Percentiles rank a stretch among this genome's conserved stretches.
Evolutionary conservation across 2,329 filamentous ascomycete genomes (phyloP).

Genomic region (Trichoderma atroviride): DNA sequence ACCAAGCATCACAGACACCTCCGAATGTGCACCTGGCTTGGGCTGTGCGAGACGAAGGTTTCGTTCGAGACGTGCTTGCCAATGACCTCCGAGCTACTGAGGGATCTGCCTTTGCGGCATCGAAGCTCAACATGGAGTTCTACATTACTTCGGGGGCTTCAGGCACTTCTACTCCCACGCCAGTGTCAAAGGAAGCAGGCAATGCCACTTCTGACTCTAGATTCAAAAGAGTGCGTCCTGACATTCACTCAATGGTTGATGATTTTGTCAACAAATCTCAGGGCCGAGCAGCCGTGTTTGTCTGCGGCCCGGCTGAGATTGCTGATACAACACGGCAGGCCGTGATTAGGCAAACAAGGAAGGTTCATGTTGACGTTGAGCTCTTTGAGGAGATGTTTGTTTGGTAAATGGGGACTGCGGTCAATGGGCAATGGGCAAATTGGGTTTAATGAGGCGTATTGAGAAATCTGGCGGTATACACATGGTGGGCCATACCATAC

Average conservation of each 20-base stretch:
- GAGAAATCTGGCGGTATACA: neutral
- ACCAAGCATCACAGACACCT: slow-evolving; percentile 12
- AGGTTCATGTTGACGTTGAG: slow-evolving; percentile 20
- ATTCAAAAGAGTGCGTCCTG: slow-evolving; percentile 33
- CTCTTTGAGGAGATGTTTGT: slow-evolving; percentile 29
- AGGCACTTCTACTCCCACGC: neutral
- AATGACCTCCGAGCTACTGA: slow-evolving; percentile 34
- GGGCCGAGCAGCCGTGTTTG: slow-evolving; percentile 39
- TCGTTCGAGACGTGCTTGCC: slow-evolving; percentile 37
- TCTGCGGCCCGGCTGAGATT: slow-evolving; percentile 43
- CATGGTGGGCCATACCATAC: neutral
- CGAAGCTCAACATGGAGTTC: slow-evolving; percentile 35
- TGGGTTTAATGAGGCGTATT: slow-evolving; percentile 2
- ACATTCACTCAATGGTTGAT: slow-evolving; percentile 36
- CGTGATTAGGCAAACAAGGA: slow-evolving; percentile 30
- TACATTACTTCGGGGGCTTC: slow-evolving; percentile 35
- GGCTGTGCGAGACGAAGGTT: slow-evolving; percentile 38
- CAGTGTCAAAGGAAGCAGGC: slow-evolving; percentile 21
- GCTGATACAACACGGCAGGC: slow-evolving; percentile 41
- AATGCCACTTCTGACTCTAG: slow-evolving; percentile 3
- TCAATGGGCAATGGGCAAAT: slow-evolving; percentile 1
- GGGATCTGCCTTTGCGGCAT: slow-evolving; percentile 19
- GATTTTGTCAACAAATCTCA: slow-evolving; percentile 31
- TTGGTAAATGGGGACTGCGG: slow-evolving; percentile 20
- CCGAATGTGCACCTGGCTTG: slow-evolving; percentile 38